These are phyloP conservation scores for Xylariaceae sp. DNA, from an alignment of 2,329 filamentous ascomycete genomes.

Conservation along the genomic window DNA sequence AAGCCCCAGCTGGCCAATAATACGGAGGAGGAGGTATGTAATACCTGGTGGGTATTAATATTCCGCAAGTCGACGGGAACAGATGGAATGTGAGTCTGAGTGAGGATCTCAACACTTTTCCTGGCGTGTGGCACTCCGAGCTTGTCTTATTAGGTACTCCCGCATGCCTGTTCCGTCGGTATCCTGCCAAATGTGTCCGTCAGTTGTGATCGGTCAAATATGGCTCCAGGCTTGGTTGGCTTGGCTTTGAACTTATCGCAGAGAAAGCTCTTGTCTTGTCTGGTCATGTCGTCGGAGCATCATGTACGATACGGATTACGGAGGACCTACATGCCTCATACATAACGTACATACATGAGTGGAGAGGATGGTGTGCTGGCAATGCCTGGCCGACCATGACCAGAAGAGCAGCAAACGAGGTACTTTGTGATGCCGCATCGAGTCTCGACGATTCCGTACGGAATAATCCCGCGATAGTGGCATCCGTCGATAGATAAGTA, in stretches of 20 bases:
- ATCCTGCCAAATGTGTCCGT: too few relatives aligned
- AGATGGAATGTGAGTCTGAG: neutral
- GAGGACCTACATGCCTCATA: neutral
- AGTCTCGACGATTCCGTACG: neutral
- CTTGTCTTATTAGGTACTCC: too few relatives aligned
- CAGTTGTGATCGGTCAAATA: too few relatives aligned
- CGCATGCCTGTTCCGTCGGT: too few relatives aligned
- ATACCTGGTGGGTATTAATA: too few relatives aligned
- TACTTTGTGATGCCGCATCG: neutral
- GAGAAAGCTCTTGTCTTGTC: neutral
- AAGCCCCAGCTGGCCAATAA: neutral
- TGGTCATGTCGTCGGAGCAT: too few relatives aligned
- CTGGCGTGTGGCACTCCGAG: too few relatives aligned
- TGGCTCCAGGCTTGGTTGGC: neutral
- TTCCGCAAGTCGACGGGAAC: too few relatives aligned
- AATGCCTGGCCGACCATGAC: conserved; percentile 15
- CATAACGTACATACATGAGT: conserved; percentile 1
- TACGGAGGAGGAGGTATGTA: neutral
- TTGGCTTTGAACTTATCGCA: neutral
- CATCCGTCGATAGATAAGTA: neutral
- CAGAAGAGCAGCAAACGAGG: neutral
- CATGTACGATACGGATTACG: too few relatives aligned
- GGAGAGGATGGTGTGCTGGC: conserved; percentile 20
- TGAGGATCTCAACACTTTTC: neutral
- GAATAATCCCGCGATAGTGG: too few relatives aligned